phyloP scores from a whole-genome alignment of 2,329 filamentous ascomycete species.

The Elsinoe ampelina region DNA sequence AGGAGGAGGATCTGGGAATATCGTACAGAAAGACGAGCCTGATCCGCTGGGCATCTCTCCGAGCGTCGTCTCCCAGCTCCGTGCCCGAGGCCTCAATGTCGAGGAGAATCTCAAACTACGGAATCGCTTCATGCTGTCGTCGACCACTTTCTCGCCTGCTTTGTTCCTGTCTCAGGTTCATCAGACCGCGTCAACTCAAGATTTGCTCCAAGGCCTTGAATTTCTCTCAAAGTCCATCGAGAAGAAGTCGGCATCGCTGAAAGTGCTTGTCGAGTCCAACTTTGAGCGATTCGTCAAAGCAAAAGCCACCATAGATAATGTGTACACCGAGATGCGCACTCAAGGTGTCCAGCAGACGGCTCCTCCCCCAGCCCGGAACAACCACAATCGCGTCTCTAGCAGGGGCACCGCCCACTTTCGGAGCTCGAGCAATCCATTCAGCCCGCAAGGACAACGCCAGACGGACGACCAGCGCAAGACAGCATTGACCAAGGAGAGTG shows the following conservation, averaged over 20 bases:
- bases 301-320: slow-evolving; percentile 96
- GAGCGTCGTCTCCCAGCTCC: slow-evolving; percentile 74
- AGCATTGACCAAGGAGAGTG: slow-evolving; percentile 82
- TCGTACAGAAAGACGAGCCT: slow-evolving; percentile 83
- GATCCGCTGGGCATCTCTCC: slow-evolving; percentile 83
- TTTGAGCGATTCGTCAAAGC: slow-evolving; percentile 97
- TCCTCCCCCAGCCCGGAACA: slow-evolving; percentile 22
- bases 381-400: slow-evolving; percentile 59
- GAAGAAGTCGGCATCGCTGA: slow-evolving; percentile 92
- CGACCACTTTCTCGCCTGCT: slow-evolving; percentile 86
- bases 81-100: slow-evolving; percentile 65
- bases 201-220: slow-evolving; percentile 71
- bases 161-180: slow-evolving; percentile 91
- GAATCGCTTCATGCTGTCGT: slow-evolving; percentile 90
- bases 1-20: slow-evolving; percentile 59
- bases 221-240: slow-evolving; percentile 86
- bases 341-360: slow-evolving; percentile 50
- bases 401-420: slow-evolving; percentile 43
- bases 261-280: slow-evolving; percentile 92
- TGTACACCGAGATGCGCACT: slow-evolving; percentile 88
- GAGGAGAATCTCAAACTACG: slow-evolving; percentile 66
- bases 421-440: slow-evolving; percentile 28
- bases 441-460: slow-evolving; percentile 28
- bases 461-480: slow-evolving; percentile 65
- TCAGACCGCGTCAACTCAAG: slow-evolving; percentile 71